A percentile compares a stretch with the other conserved stretches of the same genome.
phyloP scores from a whole-genome alignment of 345 rosid species.

The Camelina hispida region DNA sequence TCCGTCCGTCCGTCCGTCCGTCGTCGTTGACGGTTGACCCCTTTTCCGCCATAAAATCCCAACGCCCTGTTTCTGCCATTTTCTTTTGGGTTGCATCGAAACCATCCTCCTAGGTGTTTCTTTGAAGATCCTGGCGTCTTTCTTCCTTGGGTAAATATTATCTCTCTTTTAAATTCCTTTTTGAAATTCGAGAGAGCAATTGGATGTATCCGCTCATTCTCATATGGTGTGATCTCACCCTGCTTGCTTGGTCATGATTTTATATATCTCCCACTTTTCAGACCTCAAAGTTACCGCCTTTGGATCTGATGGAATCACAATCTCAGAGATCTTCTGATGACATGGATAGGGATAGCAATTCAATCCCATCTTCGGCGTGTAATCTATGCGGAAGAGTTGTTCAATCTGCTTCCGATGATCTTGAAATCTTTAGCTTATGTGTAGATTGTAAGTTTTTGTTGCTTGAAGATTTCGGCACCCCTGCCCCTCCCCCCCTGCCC shows the following conservation, averaged over 20 bases:
- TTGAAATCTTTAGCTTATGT: conserved; percentile 57
- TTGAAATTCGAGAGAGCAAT: conserved; percentile 6
- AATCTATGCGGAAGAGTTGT: conserved; percentile 59
- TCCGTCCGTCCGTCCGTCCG: conserved; percentile 40
- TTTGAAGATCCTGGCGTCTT: conserved; percentile 14
- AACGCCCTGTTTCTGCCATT: background rate
- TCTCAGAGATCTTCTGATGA: conserved; percentile 21
- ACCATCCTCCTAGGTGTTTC: background rate
- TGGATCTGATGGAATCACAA: conserved; percentile 55
- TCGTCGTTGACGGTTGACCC: conserved; percentile 29
- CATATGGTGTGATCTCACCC: background rate
- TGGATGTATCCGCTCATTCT: background rate
- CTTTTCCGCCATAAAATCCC: conserved; percentile 2
- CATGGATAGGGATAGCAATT: conserved; percentile 33
- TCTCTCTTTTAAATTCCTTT: background rate
- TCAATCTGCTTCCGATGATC: conserved; percentile 52
- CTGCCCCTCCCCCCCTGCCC: conserved; percentile 49
- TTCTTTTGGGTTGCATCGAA: conserved; percentile 9
- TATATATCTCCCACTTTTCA: conserved; percentile 8
- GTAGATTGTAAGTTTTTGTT: conserved; percentile 82
- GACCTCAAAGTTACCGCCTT: conserved; percentile 30
- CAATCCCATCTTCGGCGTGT: conserved; percentile 52
- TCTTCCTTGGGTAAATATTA: conserved; percentile 14
- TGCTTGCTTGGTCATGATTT: background rate
- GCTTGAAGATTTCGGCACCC: conserved; percentile 68